Conservation (phyloP, 495 filamentous ascomycete species). For the Xylaria venustula region DNA sequence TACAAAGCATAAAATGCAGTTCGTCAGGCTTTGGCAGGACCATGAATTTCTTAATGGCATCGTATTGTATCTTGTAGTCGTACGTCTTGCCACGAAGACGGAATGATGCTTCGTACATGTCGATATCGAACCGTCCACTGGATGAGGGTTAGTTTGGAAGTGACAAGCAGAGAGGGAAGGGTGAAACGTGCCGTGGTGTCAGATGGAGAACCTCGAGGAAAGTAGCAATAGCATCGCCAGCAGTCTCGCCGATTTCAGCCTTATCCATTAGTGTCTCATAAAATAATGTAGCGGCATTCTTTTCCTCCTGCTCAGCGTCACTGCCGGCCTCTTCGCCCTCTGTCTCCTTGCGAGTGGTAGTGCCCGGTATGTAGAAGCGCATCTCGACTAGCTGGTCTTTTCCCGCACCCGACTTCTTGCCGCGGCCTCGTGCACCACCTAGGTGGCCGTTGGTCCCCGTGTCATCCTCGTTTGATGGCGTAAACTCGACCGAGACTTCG, state of each 20-base stretch:
- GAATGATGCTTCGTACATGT: slow-evolving; percentile 99
- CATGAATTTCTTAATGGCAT: slow-evolving; percentile 98
- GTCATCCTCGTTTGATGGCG: slow-evolving; percentile 64
- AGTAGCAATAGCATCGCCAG: slow-evolving; percentile 94
- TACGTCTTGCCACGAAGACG: slow-evolving; percentile 98
- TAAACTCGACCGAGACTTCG: slow-evolving; percentile 94
- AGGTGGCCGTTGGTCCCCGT: slow-evolving; percentile 71
- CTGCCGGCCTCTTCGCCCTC: slow-evolving; percentile 68
- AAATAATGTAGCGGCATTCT: slow-evolving; percentile 91
- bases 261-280: slow-evolving; percentile 98
- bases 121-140: slow-evolving; percentile 99
- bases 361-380: slow-evolving; percentile 97
- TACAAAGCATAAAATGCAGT: slow-evolving; percentile 87
- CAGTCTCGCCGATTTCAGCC: slow-evolving; percentile 98
- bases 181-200: slow-evolving; percentile 72
- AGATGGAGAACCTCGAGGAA: slow-evolving; percentile 97
- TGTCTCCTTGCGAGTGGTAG: slow-evolving; percentile 80
- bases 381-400: slow-evolving; percentile 95
- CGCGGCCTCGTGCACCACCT: slow-evolving; percentile 74
- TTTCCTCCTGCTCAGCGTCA: slow-evolving; percentile 73
- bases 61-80: slow-evolving; percentile 99
- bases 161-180: neutral
- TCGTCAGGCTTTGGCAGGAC: slow-evolving; percentile 97
- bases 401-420: slow-evolving; percentile 84
- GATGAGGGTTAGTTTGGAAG: slow-evolving; percentile 31